A percentile compares a stretch with the other conserved stretches of the same genome.
Evolutionary conservation across 73 alveolate genomes (phyloP).

Genomic region (Durusdinium trenchii): DNA sequence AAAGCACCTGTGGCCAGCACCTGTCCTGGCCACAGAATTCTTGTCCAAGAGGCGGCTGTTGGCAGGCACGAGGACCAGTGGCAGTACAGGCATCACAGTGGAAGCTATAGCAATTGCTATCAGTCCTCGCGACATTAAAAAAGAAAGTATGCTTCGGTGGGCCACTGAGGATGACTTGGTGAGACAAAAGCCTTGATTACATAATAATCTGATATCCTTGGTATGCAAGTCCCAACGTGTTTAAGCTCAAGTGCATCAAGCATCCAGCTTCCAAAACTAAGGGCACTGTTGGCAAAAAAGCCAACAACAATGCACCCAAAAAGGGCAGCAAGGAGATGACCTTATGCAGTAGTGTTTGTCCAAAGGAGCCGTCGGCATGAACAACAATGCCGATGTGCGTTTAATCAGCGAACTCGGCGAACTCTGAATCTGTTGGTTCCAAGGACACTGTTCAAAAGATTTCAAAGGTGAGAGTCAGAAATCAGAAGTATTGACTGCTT

Average conservation of each 20-base stretch:
- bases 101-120: conserved; percentile 62
- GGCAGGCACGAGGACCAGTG: conserved; percentile 77
- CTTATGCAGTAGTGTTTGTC: background rate
- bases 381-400: too few species aligned
- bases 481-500: too few species aligned
- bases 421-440: too few species aligned
- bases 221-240: too few species aligned
- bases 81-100: conserved; percentile 77
- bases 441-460: too few species aligned
- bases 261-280: conserved; percentile 16
- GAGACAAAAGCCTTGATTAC: too few species aligned
- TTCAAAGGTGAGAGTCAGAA: too few species aligned
- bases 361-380: too few species aligned
- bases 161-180: too few species aligned
- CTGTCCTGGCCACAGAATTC: background rate
- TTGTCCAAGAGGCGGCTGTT: conserved; percentile 45
- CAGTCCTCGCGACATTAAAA: conserved; percentile 20
- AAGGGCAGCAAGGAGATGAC: conserved; percentile 52
- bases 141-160: background rate
- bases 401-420: too few species aligned
- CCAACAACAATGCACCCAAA: background rate
- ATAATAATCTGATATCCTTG: too few species aligned
- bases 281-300: background rate
- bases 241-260: too few species aligned
- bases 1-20: background rate